Evolutionary conservation across 2,329 filamentous ascomycete species (phyloP).

Genomic region (Cercospora sp.): DNA sequence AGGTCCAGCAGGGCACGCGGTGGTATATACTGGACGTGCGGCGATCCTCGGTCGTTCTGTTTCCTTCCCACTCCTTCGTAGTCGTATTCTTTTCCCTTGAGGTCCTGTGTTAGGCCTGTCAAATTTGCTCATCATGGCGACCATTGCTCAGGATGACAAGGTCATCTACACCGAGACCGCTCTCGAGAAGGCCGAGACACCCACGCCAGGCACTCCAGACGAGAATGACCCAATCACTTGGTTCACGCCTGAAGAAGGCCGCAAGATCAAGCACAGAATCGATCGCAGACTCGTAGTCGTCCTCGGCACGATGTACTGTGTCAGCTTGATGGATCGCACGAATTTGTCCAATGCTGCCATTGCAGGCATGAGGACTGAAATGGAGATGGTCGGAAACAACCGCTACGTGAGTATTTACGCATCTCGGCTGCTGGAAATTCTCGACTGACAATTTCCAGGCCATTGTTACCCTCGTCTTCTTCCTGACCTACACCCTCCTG

Average conservation of each 20-base stretch:
- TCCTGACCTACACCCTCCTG: slow-evolving; percentile 42
- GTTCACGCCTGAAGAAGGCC: slow-evolving; percentile 63
- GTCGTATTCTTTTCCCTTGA: not conserved
- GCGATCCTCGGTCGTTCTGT: not conserved
- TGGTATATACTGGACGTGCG: not conserved
- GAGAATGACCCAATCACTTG: slow-evolving; percentile 35
- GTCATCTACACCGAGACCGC: not conserved
- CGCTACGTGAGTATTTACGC: slow-evolving; percentile 20
- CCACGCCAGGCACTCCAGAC: not conserved
- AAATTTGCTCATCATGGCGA: not conserved
- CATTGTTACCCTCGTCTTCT: slow-evolving; percentile 38
- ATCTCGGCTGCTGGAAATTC: no score
- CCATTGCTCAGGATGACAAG: not conserved
- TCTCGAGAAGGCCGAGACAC: slow-evolving; percentile 8
- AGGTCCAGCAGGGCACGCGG: not conserved
- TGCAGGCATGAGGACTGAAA: slow-evolving; percentile 25
- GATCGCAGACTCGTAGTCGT: slow-evolving; percentile 11
- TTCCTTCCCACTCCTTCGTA: not conserved
- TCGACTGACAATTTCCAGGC: slow-evolving; percentile 35
- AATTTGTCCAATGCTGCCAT: slow-evolving; percentile 35
- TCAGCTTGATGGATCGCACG: slow-evolving; percentile 11
- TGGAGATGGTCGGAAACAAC: slow-evolving; percentile 21
- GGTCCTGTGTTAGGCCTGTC: not conserved
- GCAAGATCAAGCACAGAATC: slow-evolving; percentile 61
- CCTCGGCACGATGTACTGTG: slow-evolving; percentile 14